Base-by-base conservation (phyloP, 1,139 yeast genomes). In the Pneumocystis sp. region DNA sequence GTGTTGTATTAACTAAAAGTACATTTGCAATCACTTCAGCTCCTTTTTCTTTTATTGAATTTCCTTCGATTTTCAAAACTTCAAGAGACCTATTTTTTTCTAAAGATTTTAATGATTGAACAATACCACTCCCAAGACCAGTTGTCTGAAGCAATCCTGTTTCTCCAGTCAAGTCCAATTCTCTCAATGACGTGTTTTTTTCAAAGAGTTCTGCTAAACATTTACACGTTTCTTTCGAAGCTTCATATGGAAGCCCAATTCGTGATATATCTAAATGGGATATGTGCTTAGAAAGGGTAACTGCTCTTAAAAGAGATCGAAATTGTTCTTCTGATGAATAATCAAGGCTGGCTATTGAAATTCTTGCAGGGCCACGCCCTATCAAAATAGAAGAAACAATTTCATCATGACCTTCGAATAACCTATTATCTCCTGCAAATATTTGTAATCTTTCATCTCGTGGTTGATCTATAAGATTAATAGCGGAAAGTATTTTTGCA, bases 61-160 rank as follows among this genome's bases (percentile, higher is more conserved):
- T 66, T 1, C 67, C 67, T 29, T 63, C 67, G 17, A 66, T 63
- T 39, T 57, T 63, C 15, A 66, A 61, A 40, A 60, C 57, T 63
- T 61, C 42, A 29, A 66, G 60, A 31, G 67, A 57, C 6, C 57
- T 57, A 21, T 66, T 66, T 15, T 39, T 21, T 10, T 34, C 34
- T 15, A 66, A 61, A 6, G 50, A 45, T 19, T 63, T 64, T 15
- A 66, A 29, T 17, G 67, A 65, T 63, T 44, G 37, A 62, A 21
- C 62, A 35, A 66, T 37, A 2, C 57, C 61, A 12, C 45, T 59
- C 2, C 67, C 67, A 29, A 66, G 40, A 35, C 67, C 57, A 19
- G 67, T 63, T 12, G 67, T 63, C 45, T 66, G 67, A 57, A 66
- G 66, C n/a, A 65, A 65, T 29, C 66, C 64, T 10, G 31, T 65